Evolutionary conservation across 805 yeast species (phyloP).

Genomic region (Kluyveromyces siamensis): DNA sequence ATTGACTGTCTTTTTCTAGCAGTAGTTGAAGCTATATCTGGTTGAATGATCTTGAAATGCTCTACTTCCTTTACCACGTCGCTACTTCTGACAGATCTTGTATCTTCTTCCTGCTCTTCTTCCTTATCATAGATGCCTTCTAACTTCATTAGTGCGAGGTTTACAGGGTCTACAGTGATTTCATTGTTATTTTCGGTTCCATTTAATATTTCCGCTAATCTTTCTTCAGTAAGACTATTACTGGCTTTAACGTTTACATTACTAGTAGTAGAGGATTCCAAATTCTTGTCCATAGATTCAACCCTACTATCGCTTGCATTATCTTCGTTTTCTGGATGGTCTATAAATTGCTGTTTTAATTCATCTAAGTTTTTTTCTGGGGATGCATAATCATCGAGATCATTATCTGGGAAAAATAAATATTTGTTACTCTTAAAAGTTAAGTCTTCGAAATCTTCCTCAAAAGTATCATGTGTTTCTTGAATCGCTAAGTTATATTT

Average conservation of each 20-base stretch:
- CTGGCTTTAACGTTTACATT: not conserved
- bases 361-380: constrained; percentile 26
- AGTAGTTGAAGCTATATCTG: constrained; percentile 7
- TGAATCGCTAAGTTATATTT: not conserved
- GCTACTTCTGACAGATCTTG: constrained; percentile 2
- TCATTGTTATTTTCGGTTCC: constrained; percentile 83
- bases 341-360: constrained; percentile 23
- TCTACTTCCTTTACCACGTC: constrained; percentile 4
- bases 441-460: not conserved
- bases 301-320: constrained; percentile 7
- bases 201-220: constrained; percentile 9
- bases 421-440: constrained; percentile 14
- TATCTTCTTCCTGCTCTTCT: constrained; percentile 5
- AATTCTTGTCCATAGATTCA: constrained; percentile 6
- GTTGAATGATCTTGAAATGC: constrained; percentile 2
- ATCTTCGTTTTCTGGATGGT: constrained; percentile 8
- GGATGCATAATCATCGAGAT: constrained; percentile 20
- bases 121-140: constrained; percentile 49
- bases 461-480: not conserved
- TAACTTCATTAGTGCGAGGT: constrained; percentile 63
- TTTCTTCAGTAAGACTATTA: not conserved
- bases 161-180: constrained; percentile 64
- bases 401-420: constrained; percentile 23
- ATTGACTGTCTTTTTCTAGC: constrained; percentile 23
- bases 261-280: constrained; percentile 3